Evolutionary conservation across 1,139 yeast species (phyloP), one percentile per base, ranked within the genome.

Genomic region (Magnusiomyces suaveolens): DNA sequence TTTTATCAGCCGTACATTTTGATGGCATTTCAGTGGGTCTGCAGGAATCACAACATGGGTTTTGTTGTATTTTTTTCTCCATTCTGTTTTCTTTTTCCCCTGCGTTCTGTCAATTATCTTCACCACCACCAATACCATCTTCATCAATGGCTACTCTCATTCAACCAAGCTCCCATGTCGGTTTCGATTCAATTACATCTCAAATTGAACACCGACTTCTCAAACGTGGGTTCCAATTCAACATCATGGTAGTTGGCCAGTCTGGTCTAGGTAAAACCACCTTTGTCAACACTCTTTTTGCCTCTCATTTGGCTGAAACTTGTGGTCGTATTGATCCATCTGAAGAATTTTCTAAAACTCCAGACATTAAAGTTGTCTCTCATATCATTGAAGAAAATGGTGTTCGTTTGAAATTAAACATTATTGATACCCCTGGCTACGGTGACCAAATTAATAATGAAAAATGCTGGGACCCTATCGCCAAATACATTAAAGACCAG

Each of bases 391-490:
- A 82, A 57, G 98, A 92, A 72, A 90, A 88, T 69, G 87, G 86
- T 62, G 98, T 92, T 58, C 82, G 84, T 57, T 80, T 92, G 68
- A 84, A 85, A 65, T 29, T 29, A 29, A 12, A 29, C 33, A 6
- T 12, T 29, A 12, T 29, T 29, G 33, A 29, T 29, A 18, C 97
- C 8, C 97, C 97, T 14, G 98, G 98, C 8, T 92, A 88, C 74
- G 97, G 96, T 46, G 98, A 92, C 74, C 96, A 87, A 72, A 85
- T 92, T 64, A 88, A 92, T 73, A 92, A 92, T 72, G 96, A 89
- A 65, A 85, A 86, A 71, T 92, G 76, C 66, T 92, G 97, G 97
- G 97, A 92, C 64, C 97, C 97, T 49, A 84, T 92, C 63, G 84
- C 90, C 63, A 89, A 88, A 72, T 90, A 90, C 72, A 88, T 92